Base-by-base conservation (phyloP, 179 eudicot genomes). In the Drosera spatulata region DNA sequence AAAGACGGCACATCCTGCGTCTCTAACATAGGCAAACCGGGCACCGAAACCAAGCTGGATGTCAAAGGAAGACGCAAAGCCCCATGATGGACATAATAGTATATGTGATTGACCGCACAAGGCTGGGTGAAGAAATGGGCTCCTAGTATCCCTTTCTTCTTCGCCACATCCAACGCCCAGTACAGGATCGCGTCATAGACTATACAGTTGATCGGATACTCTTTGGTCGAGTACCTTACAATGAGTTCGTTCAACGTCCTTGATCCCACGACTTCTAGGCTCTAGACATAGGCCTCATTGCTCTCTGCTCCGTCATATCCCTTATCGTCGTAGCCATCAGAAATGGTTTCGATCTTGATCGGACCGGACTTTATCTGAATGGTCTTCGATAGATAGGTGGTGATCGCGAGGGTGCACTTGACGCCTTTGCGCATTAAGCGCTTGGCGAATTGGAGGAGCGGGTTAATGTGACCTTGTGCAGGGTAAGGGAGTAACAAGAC, bases 381-480 rank as follows among this genome's bases (percentile, higher is more conserved):
- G 4, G 71, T 67, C 53, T 61, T 58, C 4, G 66, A 4, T 0
- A 69, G 66, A 60, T 69, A 49, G 42, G 59, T 39, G 14, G 75
- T 75, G n/a, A 75, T 72, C 59, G 75, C 75, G 12, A 75, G 44
- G 11, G 83, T 79, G 53, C 73, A 62, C 50, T 77, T 77, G 5
- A 74, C 10, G 1, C 77, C 79, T 53, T 77, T 77, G 0, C 77
- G 74, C 46, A 69, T 75, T 53, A 77, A 41, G 53, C 77, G 77
- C 56, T 80, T 77, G 6, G 75, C 75, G 42, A 80, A 77, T 66
- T 80, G 85, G 42, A 80, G 75, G 49, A 74, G 58, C 9, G 81
- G 84, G 67, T 80, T 80, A 5, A 80, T 77, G 62, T 80, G 85
- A n/a, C 85, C 82, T 80, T 80, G 82, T 53, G 75, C 69, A 57